phyloP scores from a whole-genome alignment of 495 filamentous ascomycete genomes.

The Penicillium egyptiacum region DNA sequence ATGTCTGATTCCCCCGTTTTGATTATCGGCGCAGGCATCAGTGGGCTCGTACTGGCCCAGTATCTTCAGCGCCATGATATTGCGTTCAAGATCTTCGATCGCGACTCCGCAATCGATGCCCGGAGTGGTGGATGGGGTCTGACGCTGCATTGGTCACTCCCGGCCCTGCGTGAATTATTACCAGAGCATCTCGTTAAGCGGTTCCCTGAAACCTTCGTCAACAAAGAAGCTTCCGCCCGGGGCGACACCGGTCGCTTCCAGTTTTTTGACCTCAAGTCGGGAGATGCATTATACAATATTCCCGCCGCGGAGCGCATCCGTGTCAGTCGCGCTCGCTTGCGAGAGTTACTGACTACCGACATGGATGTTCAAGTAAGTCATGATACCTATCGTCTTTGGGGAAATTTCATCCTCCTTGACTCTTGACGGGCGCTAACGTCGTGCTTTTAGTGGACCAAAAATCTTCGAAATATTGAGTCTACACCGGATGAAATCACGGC shows the following conservation, averaged over 20 bases:
- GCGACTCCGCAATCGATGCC: constrained; percentile 43
- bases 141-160: constrained; percentile 59
- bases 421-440: background rate
- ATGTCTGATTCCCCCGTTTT: constrained; percentile 40
- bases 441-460: constrained; percentile 44
- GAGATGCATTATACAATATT: constrained; percentile 44
- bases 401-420: background rate
- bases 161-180: constrained; percentile 49
- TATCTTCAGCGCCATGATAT: constrained; percentile 48
- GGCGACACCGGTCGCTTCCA: constrained; percentile 54
- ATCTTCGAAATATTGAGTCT: constrained; percentile 37
- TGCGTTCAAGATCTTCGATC: constrained; percentile 56
- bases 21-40: constrained; percentile 61
- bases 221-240: constrained; percentile 39
- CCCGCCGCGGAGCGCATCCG: constrained; percentile 51
- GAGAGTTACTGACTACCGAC: constrained; percentile 47
- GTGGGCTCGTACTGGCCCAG: constrained; percentile 60
- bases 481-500: constrained; percentile 38
- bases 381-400: background rate
- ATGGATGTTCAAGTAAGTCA: constrained; percentile 44
- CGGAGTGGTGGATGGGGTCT: constrained; percentile 58
- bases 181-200: constrained; percentile 47
- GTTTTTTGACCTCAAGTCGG: constrained; percentile 54
- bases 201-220: constrained; percentile 53
- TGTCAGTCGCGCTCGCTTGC: constrained; percentile 49